Evolutionary conservation across 257 asterid genomes (phyloP), one percentile per base, ranked within the genome.

Genomic region (Capsicum pubescens): DNA sequence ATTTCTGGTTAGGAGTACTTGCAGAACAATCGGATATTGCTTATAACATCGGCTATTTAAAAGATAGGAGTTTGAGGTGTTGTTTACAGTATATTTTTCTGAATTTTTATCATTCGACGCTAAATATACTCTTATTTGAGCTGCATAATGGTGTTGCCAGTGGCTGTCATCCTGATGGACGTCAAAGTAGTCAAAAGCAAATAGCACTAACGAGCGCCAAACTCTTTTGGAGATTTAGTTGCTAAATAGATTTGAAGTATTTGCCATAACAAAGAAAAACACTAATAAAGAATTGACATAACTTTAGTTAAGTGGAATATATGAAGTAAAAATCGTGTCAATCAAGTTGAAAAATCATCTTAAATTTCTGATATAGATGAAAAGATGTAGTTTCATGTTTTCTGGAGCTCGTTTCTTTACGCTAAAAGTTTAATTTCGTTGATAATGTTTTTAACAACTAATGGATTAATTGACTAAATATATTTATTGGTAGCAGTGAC

Each of bases 291-390:
- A 72, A 74, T 21, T 16, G 48, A 76, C 39, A 76, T 52, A 14
- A 52, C 63, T 26, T 3, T 76, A 76, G 7, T 76, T 52, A 7
- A 26, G 48, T 6, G 46, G 13, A 74, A 52, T 76, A 76, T 76
- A 52, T 76, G 81, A 14, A 76, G 26, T 76, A 76, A 52, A 76
- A 52, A 14, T 76, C 21, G 26, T 76, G 52, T 13, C 48, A 76
- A 76, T 21, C 63, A 52, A 54, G 46, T 26, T 76, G 15, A 21
- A 76, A 52, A 52, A 13, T n/a, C 81, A 52, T 76, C 44, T 76
- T 52, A 76, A 50, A 76, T 52, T 76, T 52, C 63, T 76, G 46
- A 76, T 76, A 21, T 26, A 21, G 21, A 52, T 76, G 48, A 76
- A 74, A 19, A 52, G 63, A 76, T 7, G 48, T 1, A 46, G 60